A percentile compares a stretch with the other conserved stretches of the same genome.
phyloP scores from a whole-genome alignment of 805 yeast species.

The Kazachstania psychrophila region DNA sequence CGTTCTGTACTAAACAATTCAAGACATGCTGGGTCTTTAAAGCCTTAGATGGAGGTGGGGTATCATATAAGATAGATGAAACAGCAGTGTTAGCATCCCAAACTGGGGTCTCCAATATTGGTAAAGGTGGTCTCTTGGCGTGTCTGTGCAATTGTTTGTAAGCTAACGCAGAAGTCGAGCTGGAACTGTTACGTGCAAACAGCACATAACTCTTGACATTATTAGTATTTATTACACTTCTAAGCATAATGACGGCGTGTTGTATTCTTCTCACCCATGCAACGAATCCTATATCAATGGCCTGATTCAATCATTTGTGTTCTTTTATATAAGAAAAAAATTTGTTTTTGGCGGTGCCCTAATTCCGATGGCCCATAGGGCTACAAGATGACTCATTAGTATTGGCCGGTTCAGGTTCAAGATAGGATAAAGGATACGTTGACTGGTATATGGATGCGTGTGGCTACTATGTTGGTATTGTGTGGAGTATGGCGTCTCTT shows the following conservation, averaged over 20 bases:
- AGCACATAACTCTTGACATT: not conserved
- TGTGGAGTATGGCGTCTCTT: conserved; percentile 25
- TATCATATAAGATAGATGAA: conserved; percentile 87
- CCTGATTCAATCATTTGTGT: too few species aligned
- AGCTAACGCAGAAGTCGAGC: conserved; percentile 89
- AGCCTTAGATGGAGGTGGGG: conserved; percentile 48
- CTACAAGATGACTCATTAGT: too few species aligned
- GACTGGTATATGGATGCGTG: too few species aligned
- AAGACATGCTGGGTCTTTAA: conserved; percentile 80
- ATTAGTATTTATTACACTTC: conserved; percentile 32
- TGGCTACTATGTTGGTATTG: too few species aligned
- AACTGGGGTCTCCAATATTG: conserved; percentile 84
- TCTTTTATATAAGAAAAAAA: too few species aligned
- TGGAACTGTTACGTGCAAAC: conserved; percentile 39
- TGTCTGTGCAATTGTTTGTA: conserved; percentile 87
- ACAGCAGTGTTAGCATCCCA: conserved; percentile 98
- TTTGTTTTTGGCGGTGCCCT: too few species aligned
- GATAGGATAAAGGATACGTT: too few species aligned
- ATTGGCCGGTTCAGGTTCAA: too few species aligned
- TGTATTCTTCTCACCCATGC: not conserved
- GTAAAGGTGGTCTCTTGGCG: conserved; percentile 80
- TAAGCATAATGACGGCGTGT: conserved; percentile 1
- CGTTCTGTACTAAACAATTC: conserved; percentile 95
- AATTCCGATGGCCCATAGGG: too few species aligned
- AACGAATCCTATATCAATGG: too few species aligned